Conservation (phyloP, 2,329 filamentous ascomycete genomes). For the Fusarium torreyae region DNA sequence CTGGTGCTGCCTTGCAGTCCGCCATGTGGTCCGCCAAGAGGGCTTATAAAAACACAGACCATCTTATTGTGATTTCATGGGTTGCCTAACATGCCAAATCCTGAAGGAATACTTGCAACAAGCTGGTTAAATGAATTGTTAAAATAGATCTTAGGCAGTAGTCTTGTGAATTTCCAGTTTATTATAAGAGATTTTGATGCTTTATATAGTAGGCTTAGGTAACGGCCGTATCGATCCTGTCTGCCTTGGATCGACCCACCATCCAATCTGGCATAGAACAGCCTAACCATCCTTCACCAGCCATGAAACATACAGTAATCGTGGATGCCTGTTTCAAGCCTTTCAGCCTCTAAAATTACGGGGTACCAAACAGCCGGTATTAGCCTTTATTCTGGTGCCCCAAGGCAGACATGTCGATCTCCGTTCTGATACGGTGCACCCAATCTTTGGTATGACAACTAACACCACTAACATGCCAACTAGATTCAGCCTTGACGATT, state of each 20-base stretch:
- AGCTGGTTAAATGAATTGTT: too few species aligned
- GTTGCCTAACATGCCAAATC: too few species aligned
- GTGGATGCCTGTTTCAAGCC: too few species aligned
- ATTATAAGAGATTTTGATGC: too few species aligned
- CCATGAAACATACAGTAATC: too few species aligned
- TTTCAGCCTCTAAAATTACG: too few species aligned
- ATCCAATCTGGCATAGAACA: background rate
- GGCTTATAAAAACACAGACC: background rate
- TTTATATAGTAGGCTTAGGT: too few species aligned
- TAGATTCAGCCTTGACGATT: background rate
- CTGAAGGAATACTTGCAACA: too few species aligned
- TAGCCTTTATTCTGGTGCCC: background rate
- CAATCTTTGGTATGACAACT: background rate
- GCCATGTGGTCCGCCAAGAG: conserved; percentile 23
- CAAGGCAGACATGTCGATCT: conserved; percentile 22
- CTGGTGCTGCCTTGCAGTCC: conserved; percentile 21
- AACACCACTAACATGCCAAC: background rate
- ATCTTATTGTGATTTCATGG: background rate
- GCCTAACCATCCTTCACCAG: background rate
- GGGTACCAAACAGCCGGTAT: too few species aligned
- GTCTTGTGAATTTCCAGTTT: too few species aligned
- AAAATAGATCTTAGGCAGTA: too few species aligned
- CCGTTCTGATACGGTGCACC: background rate
- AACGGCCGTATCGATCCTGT: too few species aligned
- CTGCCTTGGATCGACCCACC: background rate